phyloP scores from a whole-genome alignment of 805 yeast species.

The Candida fluviatilis region DNA sequence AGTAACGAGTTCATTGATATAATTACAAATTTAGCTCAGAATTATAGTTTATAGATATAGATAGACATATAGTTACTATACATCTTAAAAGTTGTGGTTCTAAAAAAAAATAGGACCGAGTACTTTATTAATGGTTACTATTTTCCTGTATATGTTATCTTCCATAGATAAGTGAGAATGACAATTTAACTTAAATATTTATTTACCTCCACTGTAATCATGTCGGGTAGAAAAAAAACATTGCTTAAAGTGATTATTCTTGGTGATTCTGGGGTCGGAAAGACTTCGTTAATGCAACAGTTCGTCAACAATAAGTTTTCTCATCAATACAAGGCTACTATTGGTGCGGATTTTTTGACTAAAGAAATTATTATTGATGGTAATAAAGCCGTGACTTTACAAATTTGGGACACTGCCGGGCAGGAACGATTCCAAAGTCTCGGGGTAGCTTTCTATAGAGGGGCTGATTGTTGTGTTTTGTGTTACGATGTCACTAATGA shows the following conservation, averaged over 20 bases:
- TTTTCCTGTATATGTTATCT: too few species aligned
- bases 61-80: too few species aligned
- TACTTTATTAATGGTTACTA: too few species aligned
- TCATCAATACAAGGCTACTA: conserved; percentile 95
- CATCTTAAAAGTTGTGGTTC: too few species aligned
- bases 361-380: conserved; percentile 86
- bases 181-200: too few species aligned
- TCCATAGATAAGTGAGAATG: background rate
- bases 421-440: conserved; percentile 96
- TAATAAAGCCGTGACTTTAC: conserved; percentile 67
- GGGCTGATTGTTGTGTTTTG: conserved; percentile 96
- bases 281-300: conserved; percentile 95
- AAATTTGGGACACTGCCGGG: conserved; percentile 98
- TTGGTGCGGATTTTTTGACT: conserved; percentile 95
- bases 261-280: conserved; percentile 98
- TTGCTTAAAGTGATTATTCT: conserved; percentile 82
- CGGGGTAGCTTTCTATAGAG: conserved; percentile 96
- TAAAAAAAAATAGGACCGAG: too few species aligned
- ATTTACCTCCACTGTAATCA: conserved; percentile 14
- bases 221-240: conserved; percentile 69
- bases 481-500: conserved; percentile 95
- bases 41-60: too few species aligned
- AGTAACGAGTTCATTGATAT: too few species aligned
- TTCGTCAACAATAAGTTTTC: conserved; percentile 92
- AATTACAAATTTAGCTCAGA: too few species aligned